Conservation (phyloP, 2,329 filamentous ascomycete genomes). For the Trichophyton equinum region DNA sequence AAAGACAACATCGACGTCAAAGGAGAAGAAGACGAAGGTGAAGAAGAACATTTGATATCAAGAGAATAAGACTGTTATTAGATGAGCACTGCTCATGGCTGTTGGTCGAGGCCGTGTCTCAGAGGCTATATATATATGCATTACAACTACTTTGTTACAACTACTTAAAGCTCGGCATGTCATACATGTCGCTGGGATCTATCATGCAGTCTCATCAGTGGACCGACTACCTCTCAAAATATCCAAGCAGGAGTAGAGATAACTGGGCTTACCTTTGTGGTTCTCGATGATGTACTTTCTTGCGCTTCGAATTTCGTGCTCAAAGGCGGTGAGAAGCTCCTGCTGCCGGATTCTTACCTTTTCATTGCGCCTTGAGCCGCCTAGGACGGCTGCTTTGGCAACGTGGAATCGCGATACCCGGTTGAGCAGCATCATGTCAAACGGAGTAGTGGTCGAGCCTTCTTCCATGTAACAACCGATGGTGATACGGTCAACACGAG, state of each 20-base stretch:
- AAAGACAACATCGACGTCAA: not conserved
- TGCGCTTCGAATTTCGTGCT: slow-evolving; percentile 37
- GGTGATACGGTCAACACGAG: slow-evolving; percentile 39
- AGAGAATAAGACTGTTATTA: not conserved
- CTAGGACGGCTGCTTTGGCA: slow-evolving; percentile 41
- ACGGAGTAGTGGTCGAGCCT: slow-evolving; percentile 54
- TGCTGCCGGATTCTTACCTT: slow-evolving; percentile 36
- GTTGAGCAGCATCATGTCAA: slow-evolving; percentile 58
- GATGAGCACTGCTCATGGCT: too few relatives aligned
- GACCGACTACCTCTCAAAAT: too few relatives aligned
- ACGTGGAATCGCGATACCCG: slow-evolving; percentile 48
- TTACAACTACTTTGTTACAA: not conserved
- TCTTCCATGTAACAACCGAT: slow-evolving; percentile 53
- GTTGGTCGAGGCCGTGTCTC: not conserved
- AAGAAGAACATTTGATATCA: not conserved
- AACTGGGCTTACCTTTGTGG: slow-evolving; percentile 37
- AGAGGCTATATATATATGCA: not conserved
- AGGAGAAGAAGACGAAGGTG: not conserved
- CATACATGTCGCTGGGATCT: slow-evolving; percentile 44
- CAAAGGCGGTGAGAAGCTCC: slow-evolving; percentile 37
- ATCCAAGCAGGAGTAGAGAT: not conserved
- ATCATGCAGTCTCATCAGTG: not conserved
- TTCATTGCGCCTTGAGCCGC: slow-evolving; percentile 38
- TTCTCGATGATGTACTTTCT: slow-evolving; percentile 41
- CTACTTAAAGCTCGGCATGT: slow-evolving; percentile 33